Conservation (phyloP, 345 rosid genomes). For the Citropsis articulata region DNA sequence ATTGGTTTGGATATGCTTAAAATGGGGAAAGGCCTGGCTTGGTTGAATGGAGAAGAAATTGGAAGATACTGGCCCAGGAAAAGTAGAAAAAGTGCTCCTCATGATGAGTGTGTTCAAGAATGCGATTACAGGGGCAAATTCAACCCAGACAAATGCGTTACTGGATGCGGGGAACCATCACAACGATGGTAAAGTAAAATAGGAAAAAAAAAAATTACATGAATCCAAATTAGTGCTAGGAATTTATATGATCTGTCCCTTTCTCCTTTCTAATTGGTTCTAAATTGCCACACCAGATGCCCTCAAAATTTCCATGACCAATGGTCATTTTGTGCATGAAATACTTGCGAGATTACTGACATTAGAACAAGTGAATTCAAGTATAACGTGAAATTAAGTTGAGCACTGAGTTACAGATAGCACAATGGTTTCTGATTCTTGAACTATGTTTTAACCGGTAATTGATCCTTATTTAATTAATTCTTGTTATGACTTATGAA, state of each 20-base stretch:
- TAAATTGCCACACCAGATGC: too few relatives aligned
- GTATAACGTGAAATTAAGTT: too few relatives aligned
- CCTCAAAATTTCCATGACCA: too few relatives aligned
- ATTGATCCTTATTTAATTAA: too few relatives aligned
- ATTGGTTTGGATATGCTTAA: constrained; percentile 85
- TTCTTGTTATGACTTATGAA: not conserved
- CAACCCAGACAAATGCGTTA: constrained; percentile 71
- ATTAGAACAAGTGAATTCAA: too few relatives aligned
- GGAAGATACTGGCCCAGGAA: constrained; percentile 80
- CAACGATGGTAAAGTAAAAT: constrained; percentile 76
- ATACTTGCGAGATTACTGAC: too few relatives aligned
- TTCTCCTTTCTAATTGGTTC: too few relatives aligned
- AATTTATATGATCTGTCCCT: not conserved
- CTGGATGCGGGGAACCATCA: constrained; percentile 90
- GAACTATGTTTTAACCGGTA: too few relatives aligned
- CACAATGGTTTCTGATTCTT: too few relatives aligned
- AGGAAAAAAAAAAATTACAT: not conserved
- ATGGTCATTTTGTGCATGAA: too few relatives aligned
- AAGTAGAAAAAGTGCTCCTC: constrained; percentile 33
- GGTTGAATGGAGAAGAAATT: constrained; percentile 95
- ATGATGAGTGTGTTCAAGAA: constrained; percentile 55
- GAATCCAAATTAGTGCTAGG: not conserved
- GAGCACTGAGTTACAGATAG: too few relatives aligned
- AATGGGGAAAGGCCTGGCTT: constrained; percentile 96
- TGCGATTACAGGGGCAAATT: constrained; percentile 85